Evolutionary conservation across 345 rosid genomes (phyloP), one percentile per base, ranked within the genome.

Genomic region (Cardamine chenopodiifolia): DNA sequence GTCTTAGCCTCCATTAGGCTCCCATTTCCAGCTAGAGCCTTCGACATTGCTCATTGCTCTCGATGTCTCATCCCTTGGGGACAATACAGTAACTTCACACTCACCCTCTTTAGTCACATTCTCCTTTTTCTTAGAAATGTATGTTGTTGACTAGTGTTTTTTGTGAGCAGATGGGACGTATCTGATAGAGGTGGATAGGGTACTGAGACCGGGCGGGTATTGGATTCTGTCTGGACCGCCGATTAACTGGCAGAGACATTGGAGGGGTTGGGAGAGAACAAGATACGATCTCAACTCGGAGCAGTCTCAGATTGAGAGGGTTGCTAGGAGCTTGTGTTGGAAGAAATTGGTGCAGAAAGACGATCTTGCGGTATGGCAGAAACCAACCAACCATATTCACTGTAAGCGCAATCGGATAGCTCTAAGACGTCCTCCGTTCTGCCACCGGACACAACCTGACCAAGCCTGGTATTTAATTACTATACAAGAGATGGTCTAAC

Each of bases 1-100:
- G 85, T 91, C 71, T 58, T 94, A 14, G 96, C 98, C n/a, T 91
- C 98, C 45, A 86, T 86, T 32, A 85, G 97, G 67, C 90, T 88
- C 17, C 96, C 98, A 23, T 91, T 88, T 70, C 98, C 98, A 18
- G 82, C 98, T 0, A 80, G 96, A 75, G 91, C 97, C 32, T 94
- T 94, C 35, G 98, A 94, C 87, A 80, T 94, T 81, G 98, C 97
- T 61, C 98, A 94, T 69, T 94, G 98, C 84, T 94, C 97, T 63
- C 92, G 98, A 22, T 94, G 98, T 79, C 94, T 94, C 68, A 89
- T 94, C 55, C 96, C 97, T 0, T 94, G 98, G 98, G 93, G 85
- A 10, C 75, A 81, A 29, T 80, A 77, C 29, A 95, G 98, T 93
- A 82, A 64, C 6, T 11, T 42, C 7, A 42, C 13, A 4, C 63